Evolutionary conservation across 2,329 filamentous ascomycete species (phyloP).

Genomic region (Ascomycota sp.): DNA sequence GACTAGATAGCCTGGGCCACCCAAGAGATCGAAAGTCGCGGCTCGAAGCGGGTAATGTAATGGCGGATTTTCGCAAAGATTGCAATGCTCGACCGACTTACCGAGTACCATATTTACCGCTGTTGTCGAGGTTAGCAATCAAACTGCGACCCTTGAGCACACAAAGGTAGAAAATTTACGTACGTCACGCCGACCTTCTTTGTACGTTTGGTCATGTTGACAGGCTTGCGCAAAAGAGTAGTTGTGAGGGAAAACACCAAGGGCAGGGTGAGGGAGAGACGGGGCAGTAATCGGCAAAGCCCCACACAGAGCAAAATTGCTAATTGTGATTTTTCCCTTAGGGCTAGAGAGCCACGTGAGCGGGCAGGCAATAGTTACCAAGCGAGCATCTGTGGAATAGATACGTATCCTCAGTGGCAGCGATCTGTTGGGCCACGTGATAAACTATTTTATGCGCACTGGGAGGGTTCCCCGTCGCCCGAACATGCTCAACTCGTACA

Average conservation of each 20-base stretch:
- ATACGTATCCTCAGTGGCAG: no score
- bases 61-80: not conserved
- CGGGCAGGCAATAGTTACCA: no score
- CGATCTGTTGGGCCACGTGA: no score
- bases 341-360: constrained; percentile 17
- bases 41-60: not conserved
- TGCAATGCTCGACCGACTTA: constrained; percentile 24
- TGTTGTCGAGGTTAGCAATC: constrained; percentile 12
- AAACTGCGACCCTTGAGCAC: constrained; percentile 1
- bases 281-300: no score
- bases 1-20: no score
- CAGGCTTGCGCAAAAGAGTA: constrained; percentile 16
- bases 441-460: no score
- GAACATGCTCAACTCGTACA: no score
- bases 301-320: constrained; percentile 2
- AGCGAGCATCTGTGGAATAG: no score
- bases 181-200: constrained; percentile 90
- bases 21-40: not conserved
- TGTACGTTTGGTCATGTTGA: constrained; percentile 84
- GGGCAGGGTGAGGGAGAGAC: no score
- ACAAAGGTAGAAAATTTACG: constrained; percentile 7
- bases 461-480: no score
- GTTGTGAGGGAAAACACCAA: constrained; percentile 6
- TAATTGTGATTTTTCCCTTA: constrained; percentile 19
- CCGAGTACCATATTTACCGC: constrained; percentile 86